Conservation (phyloP, 768 basidiomycete species). For the Cystoderma amianthinum region DNA sequence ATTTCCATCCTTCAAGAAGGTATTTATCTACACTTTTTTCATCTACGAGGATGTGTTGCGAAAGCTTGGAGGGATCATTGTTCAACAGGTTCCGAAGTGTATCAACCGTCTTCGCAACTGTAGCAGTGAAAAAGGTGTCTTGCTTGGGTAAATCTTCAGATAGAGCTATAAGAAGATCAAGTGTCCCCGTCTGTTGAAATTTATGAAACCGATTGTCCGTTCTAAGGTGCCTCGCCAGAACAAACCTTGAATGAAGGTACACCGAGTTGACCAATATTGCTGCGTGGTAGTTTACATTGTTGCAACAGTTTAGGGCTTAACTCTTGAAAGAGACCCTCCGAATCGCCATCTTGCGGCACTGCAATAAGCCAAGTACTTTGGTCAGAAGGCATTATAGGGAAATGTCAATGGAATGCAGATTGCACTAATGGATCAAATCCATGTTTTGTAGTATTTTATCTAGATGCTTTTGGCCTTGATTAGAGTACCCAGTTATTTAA, state of each 20-base stretch:
- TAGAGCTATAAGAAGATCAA: constrained; percentile 80
- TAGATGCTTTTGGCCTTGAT: not conserved
- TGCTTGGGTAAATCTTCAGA: constrained; percentile 93
- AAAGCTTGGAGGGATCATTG: constrained; percentile 73
- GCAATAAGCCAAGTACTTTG: constrained; percentile 92
- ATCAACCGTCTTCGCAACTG: constrained; percentile 90
- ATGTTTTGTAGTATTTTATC: constrained; percentile 10
- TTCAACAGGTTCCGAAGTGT: constrained; percentile 86
- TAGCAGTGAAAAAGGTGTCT: constrained; percentile 79
- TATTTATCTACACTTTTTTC: constrained; percentile 77
- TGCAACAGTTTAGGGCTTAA: constrained; percentile 54
- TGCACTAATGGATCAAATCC: constrained; percentile 6
- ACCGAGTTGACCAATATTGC: constrained; percentile 54
- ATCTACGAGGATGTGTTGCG: constrained; percentile 74
- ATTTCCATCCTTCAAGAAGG: constrained; percentile 76
- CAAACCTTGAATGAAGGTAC: constrained; percentile 88
- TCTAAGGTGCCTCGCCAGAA: not conserved
- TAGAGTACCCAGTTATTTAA: too few relatives aligned
- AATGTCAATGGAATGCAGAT: constrained; percentile 1
- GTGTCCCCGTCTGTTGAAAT: constrained; percentile 78
- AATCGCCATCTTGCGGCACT: constrained; percentile 81
- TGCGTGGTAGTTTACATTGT: constrained; percentile 41
- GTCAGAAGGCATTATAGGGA: constrained; percentile 86
- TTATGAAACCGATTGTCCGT: not conserved
- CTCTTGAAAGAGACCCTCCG: constrained; percentile 67